phyloP scores from a whole-genome alignment of 495 filamentous ascomycete genomes.

The Penicillium paradoxum region DNA sequence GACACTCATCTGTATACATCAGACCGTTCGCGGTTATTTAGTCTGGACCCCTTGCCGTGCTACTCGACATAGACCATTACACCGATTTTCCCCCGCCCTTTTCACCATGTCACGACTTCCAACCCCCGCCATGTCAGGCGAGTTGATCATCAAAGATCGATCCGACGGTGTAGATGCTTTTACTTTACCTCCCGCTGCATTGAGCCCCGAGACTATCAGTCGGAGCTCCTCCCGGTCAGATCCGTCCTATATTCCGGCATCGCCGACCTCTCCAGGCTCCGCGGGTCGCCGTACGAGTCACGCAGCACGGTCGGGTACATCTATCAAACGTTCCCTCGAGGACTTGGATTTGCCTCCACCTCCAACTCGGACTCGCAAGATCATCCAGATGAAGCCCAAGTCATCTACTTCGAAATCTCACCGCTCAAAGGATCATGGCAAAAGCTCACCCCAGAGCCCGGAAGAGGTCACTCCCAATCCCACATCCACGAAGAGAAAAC shows the following conservation, averaged over 20 bases:
- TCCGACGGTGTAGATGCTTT: slow-evolving; percentile 60
- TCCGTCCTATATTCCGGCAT: slow-evolving; percentile 49
- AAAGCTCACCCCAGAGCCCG: slow-evolving; percentile 21
- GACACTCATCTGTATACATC: slow-evolving; percentile 28
- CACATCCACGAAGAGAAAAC: slow-evolving; percentile 60
- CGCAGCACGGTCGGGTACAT: slow-evolving; percentile 49
- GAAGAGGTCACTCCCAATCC: slow-evolving; percentile 15
- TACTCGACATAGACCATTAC: neutral
- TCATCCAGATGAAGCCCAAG: slow-evolving; percentile 91
- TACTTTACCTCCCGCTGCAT: slow-evolving; percentile 78
- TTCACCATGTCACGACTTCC: slow-evolving; percentile 70
- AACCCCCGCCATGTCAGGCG: slow-evolving; percentile 79
- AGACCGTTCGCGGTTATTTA: slow-evolving; percentile 10
- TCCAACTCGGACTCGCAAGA: slow-evolving; percentile 86
- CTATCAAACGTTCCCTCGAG: slow-evolving; percentile 44
- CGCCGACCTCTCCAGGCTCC: slow-evolving; percentile 51
- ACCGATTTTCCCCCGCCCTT: neutral
- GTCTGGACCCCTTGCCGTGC: slow-evolving; percentile 1
- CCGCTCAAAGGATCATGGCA: slow-evolving; percentile 26
- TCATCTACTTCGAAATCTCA: slow-evolving; percentile 24
- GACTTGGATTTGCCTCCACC: slow-evolving; percentile 83
- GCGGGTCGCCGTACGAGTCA: slow-evolving; percentile 41
- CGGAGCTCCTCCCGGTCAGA: slow-evolving; percentile 41
- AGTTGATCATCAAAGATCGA: slow-evolving; percentile 73
- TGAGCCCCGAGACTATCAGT: slow-evolving; percentile 42